These are phyloP conservation scores for Ophiostoma fasciatum DNA, from an alignment of 2,329 filamentous ascomycete species.

Conservation along the genomic window DNA sequence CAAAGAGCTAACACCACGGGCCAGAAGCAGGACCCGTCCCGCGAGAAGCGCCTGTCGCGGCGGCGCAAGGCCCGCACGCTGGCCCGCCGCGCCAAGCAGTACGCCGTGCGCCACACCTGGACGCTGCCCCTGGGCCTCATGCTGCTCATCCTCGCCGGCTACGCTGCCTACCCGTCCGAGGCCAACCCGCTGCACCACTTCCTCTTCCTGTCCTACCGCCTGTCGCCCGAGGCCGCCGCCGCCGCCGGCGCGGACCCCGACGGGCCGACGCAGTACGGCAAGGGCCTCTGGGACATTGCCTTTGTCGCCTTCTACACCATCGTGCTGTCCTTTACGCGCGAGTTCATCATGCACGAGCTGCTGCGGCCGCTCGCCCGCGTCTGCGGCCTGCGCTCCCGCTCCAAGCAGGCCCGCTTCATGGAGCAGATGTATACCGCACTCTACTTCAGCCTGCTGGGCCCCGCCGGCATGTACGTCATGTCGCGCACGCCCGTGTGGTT, in stretches of 20 bases:
- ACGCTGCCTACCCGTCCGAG: constrained; percentile 59
- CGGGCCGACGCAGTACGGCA: constrained; percentile 59
- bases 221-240: constrained; percentile 34
- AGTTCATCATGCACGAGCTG: constrained; percentile 89
- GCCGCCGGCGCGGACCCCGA: constrained; percentile 25
- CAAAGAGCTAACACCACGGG: no score
- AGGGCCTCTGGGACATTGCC: constrained; percentile 72
- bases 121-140: constrained; percentile 54
- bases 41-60: constrained; percentile 32
- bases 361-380: constrained; percentile 60
- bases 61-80: constrained; percentile 39
- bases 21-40: constrained; percentile 6
- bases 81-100: constrained; percentile 37
- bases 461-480: constrained; percentile 83
- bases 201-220: constrained; percentile 79
- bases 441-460: constrained; percentile 74
- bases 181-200: constrained; percentile 68
- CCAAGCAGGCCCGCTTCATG: constrained; percentile 85
- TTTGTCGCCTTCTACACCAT: constrained; percentile 84
- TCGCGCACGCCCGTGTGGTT: constrained; percentile 85
- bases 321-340: constrained; percentile 81
- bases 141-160: constrained; percentile 47
- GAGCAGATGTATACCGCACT: constrained; percentile 90
- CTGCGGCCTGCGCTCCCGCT: constrained; percentile 53
- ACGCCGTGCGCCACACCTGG: constrained; percentile 43